A percentile compares a stretch with the other conserved stretches of the same genome.
phyloP scores from a whole-genome alignment of 1,139 yeast genomes.

The Starmera stellimalicola region DNA sequence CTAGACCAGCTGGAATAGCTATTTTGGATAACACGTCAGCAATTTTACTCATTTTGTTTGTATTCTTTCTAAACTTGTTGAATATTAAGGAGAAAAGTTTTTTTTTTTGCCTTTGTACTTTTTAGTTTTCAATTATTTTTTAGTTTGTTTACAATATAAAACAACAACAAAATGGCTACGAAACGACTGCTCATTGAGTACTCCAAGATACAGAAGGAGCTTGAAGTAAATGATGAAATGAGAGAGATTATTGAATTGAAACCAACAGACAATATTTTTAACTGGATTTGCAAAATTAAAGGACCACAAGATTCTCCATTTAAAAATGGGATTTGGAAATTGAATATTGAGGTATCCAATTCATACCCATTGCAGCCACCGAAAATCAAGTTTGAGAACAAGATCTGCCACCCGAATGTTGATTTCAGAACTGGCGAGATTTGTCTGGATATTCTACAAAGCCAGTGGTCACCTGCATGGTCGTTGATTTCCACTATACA shows the following conservation, averaged over 20 bases:
- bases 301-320: constrained; percentile 53
- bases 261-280: constrained; percentile 39
- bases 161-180: constrained; percentile 16
- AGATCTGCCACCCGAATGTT: constrained; percentile 71
- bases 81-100: background rate
- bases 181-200: constrained; percentile 40
- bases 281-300: constrained; percentile 51
- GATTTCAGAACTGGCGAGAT: constrained; percentile 66
- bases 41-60: background rate
- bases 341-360: constrained; percentile 40
- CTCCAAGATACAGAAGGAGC: constrained; percentile 26
- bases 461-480: constrained; percentile 89
- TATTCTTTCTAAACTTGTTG: background rate
- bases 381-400: constrained; percentile 37
- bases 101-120: background rate
- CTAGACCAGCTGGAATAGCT: constrained; percentile 65
- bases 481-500: constrained; percentile 57
- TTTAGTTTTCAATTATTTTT: background rate
- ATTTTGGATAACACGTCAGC: constrained; percentile 21
- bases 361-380: constrained; percentile 73
- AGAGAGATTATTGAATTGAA: constrained; percentile 32
- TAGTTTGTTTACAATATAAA: background rate
- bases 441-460: constrained; percentile 69
- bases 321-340: constrained; percentile 47
- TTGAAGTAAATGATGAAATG: constrained; percentile 21